phyloP scores from a whole-genome alignment of 2,329 filamentous ascomycete genomes.

The Cyclaneusma minus region DNA sequence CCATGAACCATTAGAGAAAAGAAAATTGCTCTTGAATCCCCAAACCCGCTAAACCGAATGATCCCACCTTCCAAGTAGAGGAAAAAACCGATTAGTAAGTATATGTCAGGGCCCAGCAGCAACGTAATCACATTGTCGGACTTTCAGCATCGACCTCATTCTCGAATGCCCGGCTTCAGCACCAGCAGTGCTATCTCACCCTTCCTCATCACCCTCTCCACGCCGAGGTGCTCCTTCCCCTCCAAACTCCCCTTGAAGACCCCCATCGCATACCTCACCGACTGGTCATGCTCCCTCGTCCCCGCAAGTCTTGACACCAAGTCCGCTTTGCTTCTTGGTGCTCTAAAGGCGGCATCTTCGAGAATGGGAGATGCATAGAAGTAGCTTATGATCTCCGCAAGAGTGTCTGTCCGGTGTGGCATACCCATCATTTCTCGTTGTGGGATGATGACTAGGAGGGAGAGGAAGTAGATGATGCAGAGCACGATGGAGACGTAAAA shows the following conservation, averaged over 20 bases:
- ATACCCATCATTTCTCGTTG: slow-evolving; percentile 45
- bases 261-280: slow-evolving; percentile 14
- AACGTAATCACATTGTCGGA: too few species aligned
- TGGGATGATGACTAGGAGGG: slow-evolving; percentile 45
- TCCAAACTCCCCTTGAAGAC: slow-evolving; percentile 11
- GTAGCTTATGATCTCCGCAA: slow-evolving; percentile 67
- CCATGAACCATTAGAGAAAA: too few species aligned
- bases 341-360: slow-evolving; percentile 57
- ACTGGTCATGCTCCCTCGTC: slow-evolving; percentile 7
- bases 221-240: slow-evolving; percentile 13
- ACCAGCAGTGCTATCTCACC: too few species aligned
- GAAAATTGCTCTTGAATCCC: too few species aligned
- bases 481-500: slow-evolving; percentile 61
- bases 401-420: slow-evolving; percentile 55
- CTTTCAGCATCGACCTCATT: too few species aligned
- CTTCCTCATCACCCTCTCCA: slow-evolving; percentile 16
- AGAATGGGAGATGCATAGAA: slow-evolving; percentile 58
- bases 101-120: too few species aligned
- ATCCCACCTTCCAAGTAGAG: too few species aligned
- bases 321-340: slow-evolving; percentile 49
- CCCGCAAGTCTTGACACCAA: slow-evolving; percentile 47
- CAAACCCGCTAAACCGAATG: too few species aligned
- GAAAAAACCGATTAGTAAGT: too few species aligned
- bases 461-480: slow-evolving; percentile 53
- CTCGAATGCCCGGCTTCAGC: too few species aligned